phyloP scores from a whole-genome alignment of 2,329 filamentous ascomycete genomes.

The Proliferodiscus dingleyae region DNA sequence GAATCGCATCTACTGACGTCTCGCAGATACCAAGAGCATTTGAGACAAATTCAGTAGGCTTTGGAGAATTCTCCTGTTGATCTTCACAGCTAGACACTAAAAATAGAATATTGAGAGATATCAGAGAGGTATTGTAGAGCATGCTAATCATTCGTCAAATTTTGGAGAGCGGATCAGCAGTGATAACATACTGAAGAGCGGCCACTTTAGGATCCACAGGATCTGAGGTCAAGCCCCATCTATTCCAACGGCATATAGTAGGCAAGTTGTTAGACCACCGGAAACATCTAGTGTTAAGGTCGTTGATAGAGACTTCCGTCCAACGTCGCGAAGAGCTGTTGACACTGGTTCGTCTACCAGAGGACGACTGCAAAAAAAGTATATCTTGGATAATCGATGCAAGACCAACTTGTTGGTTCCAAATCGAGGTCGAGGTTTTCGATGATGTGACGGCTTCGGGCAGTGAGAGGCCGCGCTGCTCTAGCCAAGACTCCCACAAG shows the following conservation, averaged over 20 bases:
- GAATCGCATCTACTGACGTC: conserved; percentile 6
- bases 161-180: neutral
- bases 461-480: neutral
- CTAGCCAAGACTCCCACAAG: neutral
- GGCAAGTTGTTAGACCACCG: conserved; percentile 9
- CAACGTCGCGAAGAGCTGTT: neutral
- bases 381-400: neutral
- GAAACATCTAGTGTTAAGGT: conserved; percentile 9
- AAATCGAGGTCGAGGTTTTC: neutral
- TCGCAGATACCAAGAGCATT: conserved; percentile 2
- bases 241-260: conserved; percentile 8
- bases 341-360: neutral
- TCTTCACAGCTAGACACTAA: neutral
- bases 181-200: conserved; percentile 8
- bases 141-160: neutral
- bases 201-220: conserved; percentile 8
- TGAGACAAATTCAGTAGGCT: neutral
- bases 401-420: neutral
- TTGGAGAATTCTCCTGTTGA: neutral
- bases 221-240: conserved; percentile 10
- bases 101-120: neutral
- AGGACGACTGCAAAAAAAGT: neutral
- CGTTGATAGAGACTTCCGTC: conserved; percentile 5
- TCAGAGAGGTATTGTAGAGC: neutral
- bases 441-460: neutral